These are phyloP conservation scores for Dentiscutata heterogama DNA, from an alignment of 371 early-diverging fungal species.

Conservation along the genomic window DNA sequence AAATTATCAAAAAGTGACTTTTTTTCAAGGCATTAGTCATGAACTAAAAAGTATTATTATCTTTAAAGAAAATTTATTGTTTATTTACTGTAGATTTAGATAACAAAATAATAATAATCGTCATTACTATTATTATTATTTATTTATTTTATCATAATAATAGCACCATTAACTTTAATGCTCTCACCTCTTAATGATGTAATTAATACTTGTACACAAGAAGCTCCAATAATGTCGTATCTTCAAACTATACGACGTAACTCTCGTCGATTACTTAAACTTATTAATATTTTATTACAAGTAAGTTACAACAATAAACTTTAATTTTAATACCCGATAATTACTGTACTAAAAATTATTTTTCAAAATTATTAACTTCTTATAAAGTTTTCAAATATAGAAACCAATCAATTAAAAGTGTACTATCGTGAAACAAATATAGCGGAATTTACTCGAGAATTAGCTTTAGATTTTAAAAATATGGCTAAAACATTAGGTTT, in stretches of 20 bases:
- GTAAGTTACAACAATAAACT: not conserved
- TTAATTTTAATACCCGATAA: not conserved
- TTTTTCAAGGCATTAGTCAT: too few relatives aligned
- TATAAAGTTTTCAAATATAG: slow-evolving; percentile 19
- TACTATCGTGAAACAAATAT: slow-evolving; percentile 56
- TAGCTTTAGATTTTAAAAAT: slow-evolving; percentile 55
- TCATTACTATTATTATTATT: too few relatives aligned
- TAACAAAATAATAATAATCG: too few relatives aligned
- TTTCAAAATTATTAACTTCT: not conserved
- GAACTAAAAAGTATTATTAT: not conserved
- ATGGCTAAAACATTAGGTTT: slow-evolving; percentile 50
- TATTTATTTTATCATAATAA: too few relatives aligned
- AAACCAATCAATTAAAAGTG: slow-evolving; percentile 59
- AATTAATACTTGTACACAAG: too few relatives aligned
- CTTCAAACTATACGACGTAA: too few relatives aligned
- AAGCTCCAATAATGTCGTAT: not conserved
- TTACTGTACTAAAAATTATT: not conserved
- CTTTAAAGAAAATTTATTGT: not conserved
- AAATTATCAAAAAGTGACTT: too few relatives aligned
- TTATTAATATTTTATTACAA: not conserved
- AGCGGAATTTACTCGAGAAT: slow-evolving; percentile 53
- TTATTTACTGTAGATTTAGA: not conserved
- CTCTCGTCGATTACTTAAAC: too few relatives aligned
- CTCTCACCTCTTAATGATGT: too few relatives aligned
- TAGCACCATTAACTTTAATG: too few relatives aligned